These are phyloP conservation scores for Fusarium musae DNA, from an alignment of 2,329 filamentous ascomycete genomes.

Conservation along the genomic window DNA sequence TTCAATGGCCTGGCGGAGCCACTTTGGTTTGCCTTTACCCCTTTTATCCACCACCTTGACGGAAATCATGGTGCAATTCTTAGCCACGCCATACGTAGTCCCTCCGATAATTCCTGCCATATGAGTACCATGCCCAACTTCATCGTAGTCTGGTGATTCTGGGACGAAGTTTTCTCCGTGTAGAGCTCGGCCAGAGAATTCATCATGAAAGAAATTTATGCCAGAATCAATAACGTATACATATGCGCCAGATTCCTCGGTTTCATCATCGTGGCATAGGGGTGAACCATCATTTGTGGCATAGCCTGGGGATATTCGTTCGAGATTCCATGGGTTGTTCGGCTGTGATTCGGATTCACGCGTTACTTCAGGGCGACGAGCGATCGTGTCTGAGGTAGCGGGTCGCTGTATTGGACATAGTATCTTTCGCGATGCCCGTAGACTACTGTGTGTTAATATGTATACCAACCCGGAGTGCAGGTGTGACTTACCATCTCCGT, in stretches of 20 bases:
- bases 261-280: neutral
- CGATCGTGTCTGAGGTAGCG: fast-evolving
- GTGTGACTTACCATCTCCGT: neutral
- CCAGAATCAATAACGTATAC: neutral
- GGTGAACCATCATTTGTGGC: neutral
- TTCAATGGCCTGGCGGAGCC: neutral
- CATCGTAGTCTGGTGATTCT: neutral
- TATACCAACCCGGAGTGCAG: fast-evolving
- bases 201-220: neutral
- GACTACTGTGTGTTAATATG: fast-evolving
- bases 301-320: neutral
- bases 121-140: neutral
- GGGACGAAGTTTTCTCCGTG: neutral
- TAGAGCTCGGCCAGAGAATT: neutral
- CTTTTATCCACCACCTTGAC: neutral
- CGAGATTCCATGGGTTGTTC: too few relatives aligned
- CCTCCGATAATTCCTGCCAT: slow-evolving; percentile 7
- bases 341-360: too few relatives aligned
- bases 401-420: fast-evolving
- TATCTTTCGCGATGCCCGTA: too few relatives aligned
- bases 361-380: neutral
- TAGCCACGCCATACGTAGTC: slow-evolving; percentile 1
- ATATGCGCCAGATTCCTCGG: neutral
- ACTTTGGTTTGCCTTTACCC: neutral
- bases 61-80: neutral